phyloP scores from a whole-genome alignment of 108 stramenopile genomes.

The Discostella pseudostelligera region DNA sequence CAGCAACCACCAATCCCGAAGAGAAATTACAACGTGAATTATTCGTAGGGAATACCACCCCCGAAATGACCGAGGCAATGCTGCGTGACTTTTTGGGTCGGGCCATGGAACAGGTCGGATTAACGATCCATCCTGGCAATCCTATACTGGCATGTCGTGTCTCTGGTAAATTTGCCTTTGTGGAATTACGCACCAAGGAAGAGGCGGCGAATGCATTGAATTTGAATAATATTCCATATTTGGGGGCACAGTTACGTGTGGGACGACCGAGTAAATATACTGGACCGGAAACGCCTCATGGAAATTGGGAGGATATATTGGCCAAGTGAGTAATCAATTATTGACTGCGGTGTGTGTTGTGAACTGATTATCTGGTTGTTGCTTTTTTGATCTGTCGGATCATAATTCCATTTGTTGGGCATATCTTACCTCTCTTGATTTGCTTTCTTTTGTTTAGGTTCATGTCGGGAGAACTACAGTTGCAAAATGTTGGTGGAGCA shows the following conservation, averaged over 20 bases:
- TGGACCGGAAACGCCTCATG: constrained; percentile 82
- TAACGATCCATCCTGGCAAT: constrained; percentile 78
- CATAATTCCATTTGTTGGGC: too few relatives aligned
- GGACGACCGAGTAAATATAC: constrained; percentile 91
- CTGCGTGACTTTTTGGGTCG: constrained; percentile 82
- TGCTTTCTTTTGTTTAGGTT: constrained; percentile 29
- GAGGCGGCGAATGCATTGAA: constrained; percentile 91
- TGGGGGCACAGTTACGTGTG: constrained; percentile 84
- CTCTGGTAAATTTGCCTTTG: constrained; percentile 91
- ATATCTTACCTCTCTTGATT: too few relatives aligned
- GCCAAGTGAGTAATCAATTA: constrained; percentile 63
- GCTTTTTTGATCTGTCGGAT: too few relatives aligned
- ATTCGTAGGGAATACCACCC: constrained; percentile 92
- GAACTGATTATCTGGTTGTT: neutral
- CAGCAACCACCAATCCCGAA: constrained; percentile 52
- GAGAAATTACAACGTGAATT: constrained; percentile 87
- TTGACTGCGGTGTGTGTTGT: neutral
- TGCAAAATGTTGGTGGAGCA: constrained; percentile 39
- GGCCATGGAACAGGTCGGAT: constrained; percentile 85
- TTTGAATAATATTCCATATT: constrained; percentile 92
- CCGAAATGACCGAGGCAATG: constrained; percentile 90
- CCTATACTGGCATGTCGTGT: constrained; percentile 86
- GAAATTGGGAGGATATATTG: constrained; percentile 94
- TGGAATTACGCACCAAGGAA: constrained; percentile 79
- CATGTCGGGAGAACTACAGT: constrained; percentile 78